Evolutionary conservation across 345 rosid species (phyloP), one percentile per base, ranked within the genome.

Genomic region (Murraya paniculata): DNA sequence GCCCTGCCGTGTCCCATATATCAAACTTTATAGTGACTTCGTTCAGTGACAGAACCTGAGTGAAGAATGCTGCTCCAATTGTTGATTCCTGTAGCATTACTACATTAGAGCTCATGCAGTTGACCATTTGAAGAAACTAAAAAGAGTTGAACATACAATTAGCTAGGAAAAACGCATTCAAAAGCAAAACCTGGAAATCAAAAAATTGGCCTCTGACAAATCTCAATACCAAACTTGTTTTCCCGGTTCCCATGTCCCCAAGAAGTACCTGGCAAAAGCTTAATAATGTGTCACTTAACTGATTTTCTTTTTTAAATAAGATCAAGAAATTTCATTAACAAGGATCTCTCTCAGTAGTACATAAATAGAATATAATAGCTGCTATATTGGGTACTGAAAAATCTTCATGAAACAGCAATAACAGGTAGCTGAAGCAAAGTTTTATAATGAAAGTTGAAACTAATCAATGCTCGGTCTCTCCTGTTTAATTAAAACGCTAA

Each of bases 201-300:
- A 80, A 85, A 81, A 90, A 92, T 79, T 91, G 94, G 39, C 94
- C 94, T 82, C 88, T 91, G 80, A 91, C 90, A 64, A 90, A 91
- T 89, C 94, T 87, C 84, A 92, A 78, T 9, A 88, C 92, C 82
- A 91, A 80, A 82, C 94, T 91, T 68, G 97, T 91, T 84, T 92
- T 92, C 69, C 94, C 94, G 35, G 97, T 81, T 68, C 97, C 94
- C 94, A 92, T 87, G 85, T 91, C 97, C 81, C 97, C 97, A 11
- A 92, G 88, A 74, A 92, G 88, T 22, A 92, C 97, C 94, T 92
- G 87, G 2, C 31, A 78, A 69, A 74, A 73, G 60, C 66, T 65
- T 28, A 39, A 22, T 7, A 35, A 53, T 6, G 50, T 64, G 16
- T 70, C 25, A 70, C 50, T 70, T 18, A 70, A 48, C 9, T 14